phyloP scores from a whole-genome alignment of 1,284 basidiomycete species.

The Apiotrichum montevideense region DNA sequence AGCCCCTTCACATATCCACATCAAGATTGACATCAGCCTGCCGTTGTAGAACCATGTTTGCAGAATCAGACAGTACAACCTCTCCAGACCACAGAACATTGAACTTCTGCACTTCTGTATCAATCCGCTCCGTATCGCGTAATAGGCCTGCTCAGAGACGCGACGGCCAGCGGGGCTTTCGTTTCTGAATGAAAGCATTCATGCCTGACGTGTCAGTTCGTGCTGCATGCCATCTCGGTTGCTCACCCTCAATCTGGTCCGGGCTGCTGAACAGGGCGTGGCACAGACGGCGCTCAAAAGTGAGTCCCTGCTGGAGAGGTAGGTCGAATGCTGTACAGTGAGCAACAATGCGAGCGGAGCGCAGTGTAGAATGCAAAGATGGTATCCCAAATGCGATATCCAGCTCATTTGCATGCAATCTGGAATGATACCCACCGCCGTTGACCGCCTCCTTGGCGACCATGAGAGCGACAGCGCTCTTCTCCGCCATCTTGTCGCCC shows the following conservation, averaged over 20 bases:
- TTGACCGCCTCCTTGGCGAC: slow-evolving; percentile 95
- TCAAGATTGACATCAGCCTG: too few species aligned
- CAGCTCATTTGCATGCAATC: not conserved
- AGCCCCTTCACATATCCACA: too few species aligned
- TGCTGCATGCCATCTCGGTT: not conserved
- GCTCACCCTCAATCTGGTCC: slow-evolving; percentile 88
- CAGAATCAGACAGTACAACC: too few species aligned
- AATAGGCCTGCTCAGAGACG: not conserved
- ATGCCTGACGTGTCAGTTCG: slow-evolving; percentile 54
- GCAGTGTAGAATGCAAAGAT: too few species aligned
- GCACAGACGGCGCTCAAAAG: slow-evolving; percentile 84
- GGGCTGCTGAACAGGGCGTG: slow-evolving; percentile 86
- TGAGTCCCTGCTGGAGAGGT: slow-evolving; percentile 70
- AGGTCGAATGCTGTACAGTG: slow-evolving; percentile 68
- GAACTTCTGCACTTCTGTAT: too few species aligned
- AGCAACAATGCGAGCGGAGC: not conserved
- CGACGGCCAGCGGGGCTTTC: slow-evolving; percentile 64
- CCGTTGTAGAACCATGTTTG: too few species aligned
- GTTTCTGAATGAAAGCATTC: slow-evolving; percentile 89
- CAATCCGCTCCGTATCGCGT: too few species aligned
- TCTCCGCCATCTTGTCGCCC: slow-evolving; percentile 71
- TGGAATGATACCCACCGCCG: slow-evolving; percentile 56
- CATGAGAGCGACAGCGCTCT: slow-evolving; percentile 75
- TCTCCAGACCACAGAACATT: too few species aligned
- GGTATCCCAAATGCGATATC: slow-evolving; percentile 8